Evolutionary conservation across 768 basidiomycete species (phyloP).

Genomic region (Auriscalpium microsporum): DNA sequence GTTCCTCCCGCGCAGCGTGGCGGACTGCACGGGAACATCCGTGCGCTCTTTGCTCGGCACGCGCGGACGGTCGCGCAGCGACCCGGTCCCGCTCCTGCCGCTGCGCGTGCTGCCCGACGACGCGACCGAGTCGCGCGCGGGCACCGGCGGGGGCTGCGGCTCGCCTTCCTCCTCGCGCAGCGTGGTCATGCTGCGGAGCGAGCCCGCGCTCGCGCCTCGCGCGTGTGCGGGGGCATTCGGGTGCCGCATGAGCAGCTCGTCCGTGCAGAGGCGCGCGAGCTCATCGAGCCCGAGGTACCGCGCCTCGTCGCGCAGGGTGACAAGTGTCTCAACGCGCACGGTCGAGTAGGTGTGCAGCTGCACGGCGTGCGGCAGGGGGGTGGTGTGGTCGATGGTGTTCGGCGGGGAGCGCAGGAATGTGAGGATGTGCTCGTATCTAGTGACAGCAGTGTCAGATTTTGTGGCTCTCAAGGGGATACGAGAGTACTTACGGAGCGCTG

Average conservation of each 20-base stretch:
- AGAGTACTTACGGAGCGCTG: constrained; percentile 59
- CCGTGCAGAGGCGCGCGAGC: constrained; percentile 55
- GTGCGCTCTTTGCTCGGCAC: background rate
- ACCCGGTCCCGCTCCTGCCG: background rate
- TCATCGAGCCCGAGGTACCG: constrained; percentile 61
- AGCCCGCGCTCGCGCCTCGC: constrained; percentile 45
- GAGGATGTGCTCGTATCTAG: constrained; percentile 64
- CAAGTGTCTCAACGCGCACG: constrained; percentile 45
- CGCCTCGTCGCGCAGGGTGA: constrained; percentile 76
- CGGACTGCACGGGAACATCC: background rate
- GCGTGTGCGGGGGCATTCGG: constrained; percentile 27
- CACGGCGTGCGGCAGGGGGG: constrained; percentile 51
- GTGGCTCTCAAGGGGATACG: background rate
- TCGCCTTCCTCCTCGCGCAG: constrained; percentile 42
- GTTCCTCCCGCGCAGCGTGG: background rate
- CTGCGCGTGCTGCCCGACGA: constrained; percentile 8
- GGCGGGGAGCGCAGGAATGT: constrained; percentile 59
- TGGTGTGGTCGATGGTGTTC: constrained; percentile 35
- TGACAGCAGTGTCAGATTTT: constrained; percentile 1
- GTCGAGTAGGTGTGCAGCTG: constrained; percentile 34
- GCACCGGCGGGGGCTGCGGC: background rate
- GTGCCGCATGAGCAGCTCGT: constrained; percentile 49
- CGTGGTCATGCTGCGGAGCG: constrained; percentile 52
- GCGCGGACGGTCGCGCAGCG: background rate
- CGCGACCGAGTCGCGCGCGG: constrained; percentile 10